A percentile compares a stretch with the other conserved stretches of the same genome.
Evolutionary conservation across 371 early-diverging fungal genomes (phyloP).

Genomic region (Fennellomyces sp.): DNA sequence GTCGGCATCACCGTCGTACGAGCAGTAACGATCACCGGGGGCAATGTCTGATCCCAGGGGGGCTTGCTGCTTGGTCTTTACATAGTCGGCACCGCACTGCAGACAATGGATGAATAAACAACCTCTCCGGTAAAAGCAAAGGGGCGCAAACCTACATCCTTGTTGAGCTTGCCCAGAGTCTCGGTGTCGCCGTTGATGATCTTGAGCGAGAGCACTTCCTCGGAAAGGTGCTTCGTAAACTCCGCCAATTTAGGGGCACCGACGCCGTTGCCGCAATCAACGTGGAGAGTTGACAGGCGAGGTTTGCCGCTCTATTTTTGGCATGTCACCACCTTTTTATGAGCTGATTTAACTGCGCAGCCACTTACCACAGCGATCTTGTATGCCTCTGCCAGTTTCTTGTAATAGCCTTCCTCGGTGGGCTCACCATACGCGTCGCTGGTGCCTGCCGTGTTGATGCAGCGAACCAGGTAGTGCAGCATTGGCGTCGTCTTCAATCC

Average conservation of each 20-base stretch:
- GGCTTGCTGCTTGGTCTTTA: constrained; percentile 87
- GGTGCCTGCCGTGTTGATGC: constrained; percentile 82
- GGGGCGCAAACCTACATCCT: constrained; percentile 66
- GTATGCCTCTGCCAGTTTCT: constrained; percentile 86
- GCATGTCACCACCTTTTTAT: background rate
- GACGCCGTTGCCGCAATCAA: constrained; percentile 98
- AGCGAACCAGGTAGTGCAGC: constrained; percentile 94
- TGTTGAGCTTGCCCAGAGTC: constrained; percentile 78
- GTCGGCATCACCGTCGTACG: constrained; percentile 99
- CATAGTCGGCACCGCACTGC: constrained; percentile 97
- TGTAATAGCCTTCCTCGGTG: constrained; percentile 89
- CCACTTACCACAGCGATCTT: constrained; percentile 76
- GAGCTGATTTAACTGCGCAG: background rate
- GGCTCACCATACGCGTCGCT: constrained; percentile 91
- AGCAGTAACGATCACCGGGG: constrained; percentile 80
- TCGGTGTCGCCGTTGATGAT: constrained; percentile 77
- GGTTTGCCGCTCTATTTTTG: constrained; percentile 64
- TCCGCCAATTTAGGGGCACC: constrained; percentile 92
- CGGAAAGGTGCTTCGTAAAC: constrained; percentile 68
- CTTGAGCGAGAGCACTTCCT: constrained; percentile 63
- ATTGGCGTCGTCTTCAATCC: constrained; percentile 98
- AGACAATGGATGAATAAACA: background rate
- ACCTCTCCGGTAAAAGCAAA: background rate
- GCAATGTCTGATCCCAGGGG: constrained; percentile 72
- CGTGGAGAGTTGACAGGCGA: constrained; percentile 67